Percentiles rank a stretch among this genome's conserved stretches.
phyloP scores from a whole-genome alignment of 169 alveolate genomes.

The Theileria annulata region DNA sequence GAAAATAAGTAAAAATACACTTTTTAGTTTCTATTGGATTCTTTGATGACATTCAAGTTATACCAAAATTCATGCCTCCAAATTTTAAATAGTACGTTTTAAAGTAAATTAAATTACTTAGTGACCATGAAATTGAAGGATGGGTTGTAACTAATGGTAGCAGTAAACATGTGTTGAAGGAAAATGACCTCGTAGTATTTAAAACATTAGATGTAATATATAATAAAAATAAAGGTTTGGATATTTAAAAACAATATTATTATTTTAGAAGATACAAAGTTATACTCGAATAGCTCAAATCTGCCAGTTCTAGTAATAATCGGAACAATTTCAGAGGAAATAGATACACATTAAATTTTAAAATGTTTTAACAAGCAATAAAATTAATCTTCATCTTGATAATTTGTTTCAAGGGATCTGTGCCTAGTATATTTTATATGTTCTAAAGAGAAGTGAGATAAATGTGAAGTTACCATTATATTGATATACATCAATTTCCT shows the following conservation, averaged over 20 bases:
- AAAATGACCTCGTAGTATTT: constrained; percentile 8
- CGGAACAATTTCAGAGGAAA: neutral
- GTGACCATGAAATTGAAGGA: constrained; percentile 15
- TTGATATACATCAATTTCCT: constrained; percentile 56
- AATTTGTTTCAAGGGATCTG: constrained; percentile 39
- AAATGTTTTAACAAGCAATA: neutral
- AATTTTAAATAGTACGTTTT: constrained; percentile 12
- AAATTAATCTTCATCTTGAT: constrained; percentile 4
- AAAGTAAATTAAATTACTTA: neutral
- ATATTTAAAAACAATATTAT: neutral
- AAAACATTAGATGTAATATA: constrained; percentile 44
- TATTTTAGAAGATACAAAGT: neutral
- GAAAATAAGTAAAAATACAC: neutral
- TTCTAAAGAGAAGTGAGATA: neutral
- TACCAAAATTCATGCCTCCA: constrained; percentile 35
- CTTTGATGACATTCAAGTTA: constrained; percentile 48
- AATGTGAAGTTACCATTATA: constrained; percentile 27
- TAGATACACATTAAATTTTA: neutral
- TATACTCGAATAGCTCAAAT: constrained; percentile 7
- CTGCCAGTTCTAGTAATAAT: constrained; percentile 52
- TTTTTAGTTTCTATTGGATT: constrained; percentile 43
- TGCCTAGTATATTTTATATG: constrained; percentile 19
- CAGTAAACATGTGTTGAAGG: neutral
- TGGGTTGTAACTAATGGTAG: constrained; percentile 26
- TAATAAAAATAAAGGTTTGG: constrained; percentile 45